Conservation (phyloP, 2,329 filamentous ascomycete genomes). For the Neopestalotiopsis clavispora region DNA sequence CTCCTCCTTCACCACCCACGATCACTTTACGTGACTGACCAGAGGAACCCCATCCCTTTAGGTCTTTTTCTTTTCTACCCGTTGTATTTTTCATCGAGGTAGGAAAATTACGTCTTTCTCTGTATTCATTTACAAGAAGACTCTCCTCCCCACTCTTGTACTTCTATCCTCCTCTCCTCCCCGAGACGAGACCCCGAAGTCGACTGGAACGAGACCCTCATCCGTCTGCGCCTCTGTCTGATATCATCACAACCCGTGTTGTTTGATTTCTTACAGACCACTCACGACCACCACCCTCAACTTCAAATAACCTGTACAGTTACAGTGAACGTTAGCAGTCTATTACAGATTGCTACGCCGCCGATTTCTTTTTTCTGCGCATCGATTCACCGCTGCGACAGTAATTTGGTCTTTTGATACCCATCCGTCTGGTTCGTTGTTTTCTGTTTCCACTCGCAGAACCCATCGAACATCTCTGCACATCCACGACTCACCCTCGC, state of each 20-base stretch:
- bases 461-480: conserved; percentile 10
- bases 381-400: conserved; percentile 9
- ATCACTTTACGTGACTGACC: conserved; percentile 19
- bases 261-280: conserved; percentile 5
- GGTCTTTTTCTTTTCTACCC: conserved; percentile 17
- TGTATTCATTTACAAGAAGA: conserved; percentile 12
- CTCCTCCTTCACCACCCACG: conserved; percentile 15
- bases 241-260: conserved; percentile 1
- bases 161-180: conserved; percentile 15
- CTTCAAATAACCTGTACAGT: not conserved
- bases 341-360: not conserved
- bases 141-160: conserved; percentile 18
- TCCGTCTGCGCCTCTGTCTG: conserved; percentile 3
- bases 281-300: not conserved
- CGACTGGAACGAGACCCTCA: conserved; percentile 2
- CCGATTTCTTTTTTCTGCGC: conserved; percentile 5
- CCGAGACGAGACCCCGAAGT: conserved; percentile 12
- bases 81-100: conserved; percentile 19
- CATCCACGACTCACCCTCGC: conserved; percentile 4
- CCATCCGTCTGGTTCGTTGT: conserved; percentile 9
- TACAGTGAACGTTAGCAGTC: not conserved
- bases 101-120: conserved; percentile 6
- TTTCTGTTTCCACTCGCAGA: conserved; percentile 14
- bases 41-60: conserved; percentile 10
- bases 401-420: conserved; percentile 11